Evolutionary conservation across 441 rosid genomes (phyloP).

Genomic region (Croton setiger): DNA sequence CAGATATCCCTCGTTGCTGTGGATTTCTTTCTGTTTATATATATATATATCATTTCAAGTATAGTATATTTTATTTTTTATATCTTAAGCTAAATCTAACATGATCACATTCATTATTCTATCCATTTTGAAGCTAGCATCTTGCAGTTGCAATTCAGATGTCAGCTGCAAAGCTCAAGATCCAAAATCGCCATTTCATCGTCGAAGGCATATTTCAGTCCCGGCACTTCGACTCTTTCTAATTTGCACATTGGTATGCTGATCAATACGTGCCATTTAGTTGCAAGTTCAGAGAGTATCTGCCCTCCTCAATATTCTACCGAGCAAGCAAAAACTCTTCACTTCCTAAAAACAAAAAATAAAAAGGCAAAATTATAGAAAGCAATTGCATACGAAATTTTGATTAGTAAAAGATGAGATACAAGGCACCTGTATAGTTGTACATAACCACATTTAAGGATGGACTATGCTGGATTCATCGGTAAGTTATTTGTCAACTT

Average conservation of each 20-base stretch:
- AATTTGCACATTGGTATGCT: neutral
- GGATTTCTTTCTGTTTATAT: slow-evolving; percentile 7
- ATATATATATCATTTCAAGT: slow-evolving; percentile 10
- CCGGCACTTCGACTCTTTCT: slow-evolving; percentile 7
- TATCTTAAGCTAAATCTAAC: slow-evolving; percentile 8
- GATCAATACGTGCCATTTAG: slow-evolving; percentile 1
- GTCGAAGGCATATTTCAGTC: neutral
- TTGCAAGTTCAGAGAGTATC: slow-evolving; percentile 1
- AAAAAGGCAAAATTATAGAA: neutral
- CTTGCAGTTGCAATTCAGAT: slow-evolving; percentile 1
- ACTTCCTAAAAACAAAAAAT: slow-evolving; percentile 14
- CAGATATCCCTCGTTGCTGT: too few species aligned
- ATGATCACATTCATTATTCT: slow-evolving; percentile 7
- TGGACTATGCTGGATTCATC: neutral
- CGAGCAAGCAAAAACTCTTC: slow-evolving; percentile 1
- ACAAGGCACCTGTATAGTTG: slow-evolving; percentile 20
- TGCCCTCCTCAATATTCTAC: neutral
- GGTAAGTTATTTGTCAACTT: slow-evolving; percentile 49
- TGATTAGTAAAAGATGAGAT: neutral
- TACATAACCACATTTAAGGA: neutral
- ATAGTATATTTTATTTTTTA: neutral
- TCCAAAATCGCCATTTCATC: neutral
- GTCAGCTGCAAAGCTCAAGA: neutral
- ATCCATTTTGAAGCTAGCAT: neutral
- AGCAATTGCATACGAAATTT: neutral